Evolutionary conservation across 202 grass and related monocot genomes (phyloP), one percentile per base, ranked within the genome.

Genomic region (Sporobolus alterniflorus): DNA sequence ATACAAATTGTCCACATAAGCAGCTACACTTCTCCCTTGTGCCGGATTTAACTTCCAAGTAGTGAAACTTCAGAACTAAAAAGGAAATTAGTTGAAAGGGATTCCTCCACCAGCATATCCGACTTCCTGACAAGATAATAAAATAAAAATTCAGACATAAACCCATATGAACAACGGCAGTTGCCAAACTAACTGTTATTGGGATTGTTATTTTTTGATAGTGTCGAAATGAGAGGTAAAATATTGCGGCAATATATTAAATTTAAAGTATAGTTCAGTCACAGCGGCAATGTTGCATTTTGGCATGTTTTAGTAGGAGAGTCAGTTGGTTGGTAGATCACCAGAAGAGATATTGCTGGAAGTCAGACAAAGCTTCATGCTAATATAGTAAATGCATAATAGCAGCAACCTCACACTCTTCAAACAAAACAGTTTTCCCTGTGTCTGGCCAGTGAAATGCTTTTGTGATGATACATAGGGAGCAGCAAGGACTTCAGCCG

Each of bases 51-150:
- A 67, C 61, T 75, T 79, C 49, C 59, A 57, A 40, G 55, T 31
- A 55, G 11, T 77, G 18, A 66, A 84, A 85, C 26, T 83, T 82
- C 39, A 56, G 78, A 44, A 43, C 42, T 20, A 36, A 12, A 73
- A 57, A 33, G 40, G 29, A 5, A 41, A 68, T 82, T 59, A 95
- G 33, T 39, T 56, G 24, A 95, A 82, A 24, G 68, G 82, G 78
- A 91, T 47, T n/a, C 93, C 89, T 65, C 96, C 96, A 33, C 96
- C 89, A 44, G 96, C 71, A 86, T 91, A 98, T 76, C 95, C 96
- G 71, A 98, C 93, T 79, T 98, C 96, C 96, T 98, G 90, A 28
- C 89, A 46, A 33, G 42, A 43, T 21, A 69, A 76, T 70, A 26
- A 84, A 57, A 46, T 5, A 70, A 20, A 55, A 21, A 24, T 55